Conservation (phyloP, 2,329 filamentous ascomycete species). For the Curvularia sp. region DNA sequence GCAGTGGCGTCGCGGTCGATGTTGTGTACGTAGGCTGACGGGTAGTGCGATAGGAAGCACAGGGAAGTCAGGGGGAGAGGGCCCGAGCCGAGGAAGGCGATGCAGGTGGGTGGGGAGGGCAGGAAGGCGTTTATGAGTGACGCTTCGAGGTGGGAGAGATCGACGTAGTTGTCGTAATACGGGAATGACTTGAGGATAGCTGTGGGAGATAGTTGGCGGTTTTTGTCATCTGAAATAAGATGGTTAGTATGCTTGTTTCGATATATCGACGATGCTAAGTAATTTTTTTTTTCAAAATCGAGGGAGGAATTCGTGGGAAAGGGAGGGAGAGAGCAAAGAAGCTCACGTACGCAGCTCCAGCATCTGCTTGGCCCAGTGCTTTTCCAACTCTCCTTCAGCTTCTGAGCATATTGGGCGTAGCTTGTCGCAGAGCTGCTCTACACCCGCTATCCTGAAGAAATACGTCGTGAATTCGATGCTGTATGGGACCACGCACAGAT, state of each 20-base stretch:
- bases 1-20: constrained; percentile 53
- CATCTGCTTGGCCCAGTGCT: constrained; percentile 54
- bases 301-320: neutral
- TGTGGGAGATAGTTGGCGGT: neutral
- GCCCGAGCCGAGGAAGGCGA: constrained; percentile 61
- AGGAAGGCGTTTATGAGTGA: constrained; percentile 52
- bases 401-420: constrained; percentile 54
- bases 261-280: neutral
- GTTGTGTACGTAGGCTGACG: constrained; percentile 49
- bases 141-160: constrained; percentile 58
- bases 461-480: constrained; percentile 28
- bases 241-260: neutral
- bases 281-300: neutral
- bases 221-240: neutral
- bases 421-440: constrained; percentile 47
- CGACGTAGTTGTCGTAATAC: constrained; percentile 60
- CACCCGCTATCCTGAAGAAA: constrained; percentile 42
- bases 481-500: constrained; percentile 44
- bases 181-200: constrained; percentile 50
- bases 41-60: constrained; percentile 52
- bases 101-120: constrained; percentile 33
- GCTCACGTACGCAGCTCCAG: constrained; percentile 1
- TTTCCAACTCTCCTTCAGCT: constrained; percentile 58
- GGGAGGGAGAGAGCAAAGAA: neutral
- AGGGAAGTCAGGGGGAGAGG: constrained; percentile 60